Conservation (phyloP, 805 yeast genomes). For the Zygosaccharomyces bailii region DNA sequence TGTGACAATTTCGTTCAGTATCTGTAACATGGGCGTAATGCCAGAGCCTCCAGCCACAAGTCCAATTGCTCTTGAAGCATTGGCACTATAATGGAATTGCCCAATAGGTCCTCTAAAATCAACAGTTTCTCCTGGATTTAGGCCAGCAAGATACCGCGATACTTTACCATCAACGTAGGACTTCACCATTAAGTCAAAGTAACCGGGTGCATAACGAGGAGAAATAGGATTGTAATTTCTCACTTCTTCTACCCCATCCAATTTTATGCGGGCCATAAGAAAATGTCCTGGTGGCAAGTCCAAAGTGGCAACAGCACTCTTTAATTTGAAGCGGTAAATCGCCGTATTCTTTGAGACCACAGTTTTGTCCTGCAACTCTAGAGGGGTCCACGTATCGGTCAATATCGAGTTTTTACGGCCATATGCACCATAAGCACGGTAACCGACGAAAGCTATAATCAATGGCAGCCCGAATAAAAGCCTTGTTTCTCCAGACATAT, state of each 20-base stretch:
- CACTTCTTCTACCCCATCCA: conserved; percentile 38
- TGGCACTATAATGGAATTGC: conserved; percentile 54
- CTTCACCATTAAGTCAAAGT: conserved; percentile 72
- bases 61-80: conserved; percentile 60
- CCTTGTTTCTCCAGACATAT: conserved; percentile 34
- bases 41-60: conserved; percentile 87
- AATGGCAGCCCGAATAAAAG: conserved; percentile 35
- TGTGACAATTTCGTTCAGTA: conserved; percentile 65
- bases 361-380: conserved; percentile 73
- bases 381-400: conserved; percentile 53
- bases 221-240: conserved; percentile 78
- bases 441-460: conserved; percentile 40
- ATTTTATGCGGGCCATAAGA: conserved; percentile 51
- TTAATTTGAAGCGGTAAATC: conserved; percentile 65
- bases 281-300: conserved; percentile 74
- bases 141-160: conserved; percentile 60
- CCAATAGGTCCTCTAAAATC: conserved; percentile 81
- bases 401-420: conserved; percentile 45
- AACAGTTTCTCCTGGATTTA: conserved; percentile 62
- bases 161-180: conserved; percentile 71
- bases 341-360: conserved; percentile 68
- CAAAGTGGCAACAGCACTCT: conserved; percentile 56
- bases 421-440: conserved; percentile 39
- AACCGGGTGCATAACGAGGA: conserved; percentile 64
- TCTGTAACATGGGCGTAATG: conserved; percentile 84